Percentiles rank a stretch among this genome's conserved stretches.
phyloP scores from a whole-genome alignment of 345 rosid genomes.

The Corchorus capsularis region DNA sequence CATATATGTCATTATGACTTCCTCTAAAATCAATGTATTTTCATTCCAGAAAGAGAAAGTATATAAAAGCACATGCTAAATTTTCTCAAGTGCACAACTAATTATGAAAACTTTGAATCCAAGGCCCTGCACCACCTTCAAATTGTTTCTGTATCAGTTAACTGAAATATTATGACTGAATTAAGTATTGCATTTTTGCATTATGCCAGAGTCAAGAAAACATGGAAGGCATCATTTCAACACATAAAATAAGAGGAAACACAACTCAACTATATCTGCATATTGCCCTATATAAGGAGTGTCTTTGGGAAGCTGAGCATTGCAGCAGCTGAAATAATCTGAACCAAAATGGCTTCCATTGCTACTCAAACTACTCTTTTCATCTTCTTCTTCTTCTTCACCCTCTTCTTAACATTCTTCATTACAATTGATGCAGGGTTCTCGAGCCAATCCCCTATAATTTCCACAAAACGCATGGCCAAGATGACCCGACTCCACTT shows the following conservation, averaged over 20 bases:
- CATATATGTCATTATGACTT: neutral
- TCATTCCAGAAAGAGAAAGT: neutral
- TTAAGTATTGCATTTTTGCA: neutral
- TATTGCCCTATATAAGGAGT: slow-evolving; percentile 14
- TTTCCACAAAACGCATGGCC: slow-evolving; percentile 21
- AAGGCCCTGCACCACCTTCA: neutral
- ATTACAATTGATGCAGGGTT: slow-evolving; percentile 7
- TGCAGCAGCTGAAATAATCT: slow-evolving; percentile 6
- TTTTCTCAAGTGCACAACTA: neutral
- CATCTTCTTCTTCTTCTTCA: neutral
- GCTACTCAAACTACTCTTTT: neutral
- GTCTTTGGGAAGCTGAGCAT: neutral
- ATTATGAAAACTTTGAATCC: neutral
- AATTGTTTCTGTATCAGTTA: neutral
- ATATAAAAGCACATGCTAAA: too few relatives aligned
- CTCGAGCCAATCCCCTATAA: neutral
- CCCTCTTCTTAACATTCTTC: slow-evolving; percentile 14
- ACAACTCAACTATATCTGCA: too few relatives aligned
- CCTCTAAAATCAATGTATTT: neutral
- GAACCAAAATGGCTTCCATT: slow-evolving; percentile 13
- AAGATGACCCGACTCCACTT: slow-evolving; percentile 31
- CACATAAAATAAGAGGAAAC: neutral
- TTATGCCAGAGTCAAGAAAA: too few relatives aligned
- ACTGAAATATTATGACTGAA: neutral
- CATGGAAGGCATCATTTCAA: neutral